These are phyloP conservation scores for Chlamydomonas incerta DNA, from an alignment of 139 green algal genomes.

Conservation along the genomic window DNA sequence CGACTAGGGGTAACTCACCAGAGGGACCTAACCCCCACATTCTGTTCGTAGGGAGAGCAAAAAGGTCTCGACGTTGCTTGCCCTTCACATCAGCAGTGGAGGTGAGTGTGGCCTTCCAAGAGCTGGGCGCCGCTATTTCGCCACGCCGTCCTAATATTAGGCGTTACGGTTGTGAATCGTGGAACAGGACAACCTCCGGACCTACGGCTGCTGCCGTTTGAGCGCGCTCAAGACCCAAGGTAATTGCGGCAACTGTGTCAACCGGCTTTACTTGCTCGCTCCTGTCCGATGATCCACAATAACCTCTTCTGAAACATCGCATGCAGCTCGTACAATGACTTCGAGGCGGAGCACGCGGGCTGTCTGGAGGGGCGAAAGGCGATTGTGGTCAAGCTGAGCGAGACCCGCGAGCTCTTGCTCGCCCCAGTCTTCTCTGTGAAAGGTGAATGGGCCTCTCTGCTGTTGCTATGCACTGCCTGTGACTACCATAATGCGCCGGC, in stretches of 20 bases:
- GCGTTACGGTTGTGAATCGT: too few relatives aligned
- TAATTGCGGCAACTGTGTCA: neutral
- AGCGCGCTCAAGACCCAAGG: conserved; percentile 4
- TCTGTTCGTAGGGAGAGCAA: conserved; percentile 38
- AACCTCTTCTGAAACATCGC: too few relatives aligned
- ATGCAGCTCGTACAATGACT: neutral
- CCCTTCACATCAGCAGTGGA: conserved; percentile 42
- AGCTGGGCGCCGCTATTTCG: neutral
- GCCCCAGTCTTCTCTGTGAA: conserved; percentile 50
- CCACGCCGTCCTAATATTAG: too few relatives aligned
- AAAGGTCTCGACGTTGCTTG: conserved; percentile 25
- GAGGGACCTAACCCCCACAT: too few relatives aligned
- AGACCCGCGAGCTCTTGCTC: conserved; percentile 56
- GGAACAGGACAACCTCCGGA: conserved; percentile 30
- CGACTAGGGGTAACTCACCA: too few relatives aligned
- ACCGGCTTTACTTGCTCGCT: too few relatives aligned
- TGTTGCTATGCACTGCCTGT: neutral
- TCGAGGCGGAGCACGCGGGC: conserved; percentile 41
- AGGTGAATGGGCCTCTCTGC: conserved; percentile 20
- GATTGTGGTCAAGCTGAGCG: conserved; percentile 53
- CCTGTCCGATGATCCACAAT: too few relatives aligned
- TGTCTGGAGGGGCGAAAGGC: conserved; percentile 34
- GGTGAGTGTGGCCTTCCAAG: conserved; percentile 12
- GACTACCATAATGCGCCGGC: too few relatives aligned
- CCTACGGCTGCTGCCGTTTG: conserved; percentile 16